Evolutionary conservation across 768 basidiomycete genomes (phyloP).

Genomic region (Coprinellus aureogranulatus): DNA sequence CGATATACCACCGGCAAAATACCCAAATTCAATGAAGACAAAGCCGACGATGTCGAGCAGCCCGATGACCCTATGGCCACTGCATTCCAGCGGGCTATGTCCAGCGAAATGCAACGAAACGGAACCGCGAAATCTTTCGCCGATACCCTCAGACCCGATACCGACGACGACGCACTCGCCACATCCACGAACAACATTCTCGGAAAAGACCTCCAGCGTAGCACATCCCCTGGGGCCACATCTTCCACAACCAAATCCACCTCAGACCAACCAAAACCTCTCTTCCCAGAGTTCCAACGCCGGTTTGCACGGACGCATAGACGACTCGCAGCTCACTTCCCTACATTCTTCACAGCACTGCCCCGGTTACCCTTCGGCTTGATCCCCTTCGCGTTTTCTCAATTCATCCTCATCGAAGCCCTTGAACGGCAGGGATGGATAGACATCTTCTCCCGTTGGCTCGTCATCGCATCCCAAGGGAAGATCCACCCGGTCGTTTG

Average conservation of each 20-base stretch:
- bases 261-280: neutral
- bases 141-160: neutral
- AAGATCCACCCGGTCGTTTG: constrained; percentile 54
- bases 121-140: neutral
- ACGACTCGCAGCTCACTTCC: constrained; percentile 48
- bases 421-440: constrained; percentile 87
- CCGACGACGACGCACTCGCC: neutral
- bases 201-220: neutral
- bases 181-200: neutral
- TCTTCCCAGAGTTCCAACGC: neutral
- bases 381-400: constrained; percentile 88
- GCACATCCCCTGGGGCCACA: neutral
- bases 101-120: neutral
- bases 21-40: neutral
- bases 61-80: neutral
- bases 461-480: constrained; percentile 41
- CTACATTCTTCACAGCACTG: constrained; percentile 65
- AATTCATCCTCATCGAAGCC: constrained; percentile 91
- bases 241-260: neutral
- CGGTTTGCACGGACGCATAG: neutral
- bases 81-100: neutral
- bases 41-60: neutral
- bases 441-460: constrained; percentile 72
- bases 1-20: neutral
- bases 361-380: constrained; percentile 78